Evolutionary conservation across 23 red algal species (phyloP), one percentile per base, ranked within the genome.

Genomic region (Gracilaria gracilis): DNA sequence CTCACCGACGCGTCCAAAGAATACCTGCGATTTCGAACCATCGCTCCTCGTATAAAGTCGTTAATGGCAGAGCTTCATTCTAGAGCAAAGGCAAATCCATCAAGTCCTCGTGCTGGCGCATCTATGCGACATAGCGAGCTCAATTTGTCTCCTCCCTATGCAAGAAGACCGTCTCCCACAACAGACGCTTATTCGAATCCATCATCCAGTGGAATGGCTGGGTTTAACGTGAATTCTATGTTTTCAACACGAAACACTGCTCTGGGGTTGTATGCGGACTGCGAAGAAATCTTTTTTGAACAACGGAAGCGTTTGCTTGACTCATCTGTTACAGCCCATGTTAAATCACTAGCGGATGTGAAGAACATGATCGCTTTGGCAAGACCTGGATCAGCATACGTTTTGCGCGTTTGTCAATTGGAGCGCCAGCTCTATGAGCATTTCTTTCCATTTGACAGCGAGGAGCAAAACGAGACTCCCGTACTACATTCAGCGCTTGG

Each of bases 11-110:
- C 91, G 12, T 78, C 79, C 16, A 80, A 86, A 46, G 91, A 90
- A 51, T 94, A 94, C 62, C 59, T 98, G 24, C 90, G 95, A 32
- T 96, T 93, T 75, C 94, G 88, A 40, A 88, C 88, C 36, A 88
- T 92, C 38, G 94, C 88, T 31, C 72, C 94, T n/a, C 50, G 59
- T 32, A 61, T 93, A 42, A 92, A 96, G 79, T 74, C 78, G 4
- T 70, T 96, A 16, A 92, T 92, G 81, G 71, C 87, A 6, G 94
- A 96, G 74, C 82, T 93, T 39, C 67, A 91, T 61, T 77, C 85
- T 4, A 65, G 86, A 14, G 71, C 70, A 46, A 69, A 74, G 17
- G 65, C 51, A n/a, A 39, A 19, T 20, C 53, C 49, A n/a, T 54
- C 79, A 13, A 44, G 75, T 1, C 80, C 88, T 21, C 75, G 25